phyloP scores from a whole-genome alignment of 257 asterid species.

The Solanum corneliomulleri region DNA sequence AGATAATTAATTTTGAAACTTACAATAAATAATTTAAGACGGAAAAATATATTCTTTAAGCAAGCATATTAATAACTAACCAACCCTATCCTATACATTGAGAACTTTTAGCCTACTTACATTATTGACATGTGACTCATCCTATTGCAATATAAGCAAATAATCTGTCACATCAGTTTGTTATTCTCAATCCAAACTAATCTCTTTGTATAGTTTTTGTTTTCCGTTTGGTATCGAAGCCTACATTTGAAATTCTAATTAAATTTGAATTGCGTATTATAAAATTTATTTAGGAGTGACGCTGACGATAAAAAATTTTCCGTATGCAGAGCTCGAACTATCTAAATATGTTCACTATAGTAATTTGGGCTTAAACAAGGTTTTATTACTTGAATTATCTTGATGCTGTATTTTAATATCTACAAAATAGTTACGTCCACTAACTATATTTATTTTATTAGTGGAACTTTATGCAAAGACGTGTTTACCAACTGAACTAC shows the following conservation, averaged over 20 bases:
- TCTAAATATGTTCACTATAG: not conserved
- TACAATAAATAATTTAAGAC: not conserved
- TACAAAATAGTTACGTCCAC: not conserved
- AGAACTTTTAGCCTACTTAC: not conserved
- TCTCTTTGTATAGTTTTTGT: not conserved
- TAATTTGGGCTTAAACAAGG: not conserved
- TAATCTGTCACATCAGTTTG: not conserved
- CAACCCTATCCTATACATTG: not conserved
- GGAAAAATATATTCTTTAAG: not conserved
- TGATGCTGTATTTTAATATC: not conserved
- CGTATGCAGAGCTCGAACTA: too few relatives aligned
- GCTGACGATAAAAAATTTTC: too few relatives aligned
- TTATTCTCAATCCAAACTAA: not conserved
- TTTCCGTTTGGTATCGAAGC: too few relatives aligned
- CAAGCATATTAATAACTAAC: not conserved
- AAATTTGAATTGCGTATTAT: accelerated
- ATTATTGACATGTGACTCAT: not conserved
- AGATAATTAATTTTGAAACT: not conserved
- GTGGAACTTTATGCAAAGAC: not conserved
- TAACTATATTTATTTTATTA: not conserved
- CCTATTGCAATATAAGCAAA: not conserved
- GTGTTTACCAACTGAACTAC: not conserved
- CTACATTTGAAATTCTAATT: accelerated
- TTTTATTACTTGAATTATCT: not conserved
- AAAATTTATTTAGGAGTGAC: accelerated